Percentiles rank a stretch among this genome's conserved stretches.
Evolutionary conservation across 1,284 basidiomycete species (phyloP).

Genomic region (Puccinia polysora): DNA sequence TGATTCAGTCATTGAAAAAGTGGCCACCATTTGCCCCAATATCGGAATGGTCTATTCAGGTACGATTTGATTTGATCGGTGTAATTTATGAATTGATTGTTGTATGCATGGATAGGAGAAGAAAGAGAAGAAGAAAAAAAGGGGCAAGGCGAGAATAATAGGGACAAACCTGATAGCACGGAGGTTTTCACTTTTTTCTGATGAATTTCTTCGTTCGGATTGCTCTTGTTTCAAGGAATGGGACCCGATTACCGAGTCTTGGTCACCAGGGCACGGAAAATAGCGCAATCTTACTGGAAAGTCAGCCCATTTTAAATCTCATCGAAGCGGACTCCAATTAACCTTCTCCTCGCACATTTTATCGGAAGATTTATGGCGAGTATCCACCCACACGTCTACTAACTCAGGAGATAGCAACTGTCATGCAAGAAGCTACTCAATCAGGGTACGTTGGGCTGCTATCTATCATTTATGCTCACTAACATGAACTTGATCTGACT

Average conservation of each 20-base stretch:
- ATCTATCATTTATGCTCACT: no score
- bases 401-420: conserved; percentile 92
- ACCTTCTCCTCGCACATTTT: background rate
- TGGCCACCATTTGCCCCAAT: conserved; percentile 92
- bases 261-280: conserved; percentile 88
- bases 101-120: background rate
- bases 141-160: background rate
- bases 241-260: conserved; percentile 96
- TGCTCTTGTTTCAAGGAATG: conserved; percentile 63
- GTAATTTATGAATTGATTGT: no score
- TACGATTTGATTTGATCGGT: background rate
- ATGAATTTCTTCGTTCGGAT: conserved; percentile 33
- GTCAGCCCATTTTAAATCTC: background rate
- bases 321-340: background rate
- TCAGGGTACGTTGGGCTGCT: conserved; percentile 74
- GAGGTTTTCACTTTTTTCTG: background rate
- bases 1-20: conserved; percentile 94
- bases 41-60: conserved; percentile 94
- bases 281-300: conserved; percentile 98
- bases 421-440: conserved; percentile 99
- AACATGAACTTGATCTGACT: background rate
- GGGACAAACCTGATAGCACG: background rate
- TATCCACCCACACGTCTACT: conserved; percentile 96
- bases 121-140: conserved; percentile 2
- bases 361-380: conserved; percentile 74